Percentiles rank a stretch among this genome's conserved stretches.
phyloP scores from a whole-genome alignment of 176 grass and related monocot species.

The Eragrostis nindensis region DNA sequence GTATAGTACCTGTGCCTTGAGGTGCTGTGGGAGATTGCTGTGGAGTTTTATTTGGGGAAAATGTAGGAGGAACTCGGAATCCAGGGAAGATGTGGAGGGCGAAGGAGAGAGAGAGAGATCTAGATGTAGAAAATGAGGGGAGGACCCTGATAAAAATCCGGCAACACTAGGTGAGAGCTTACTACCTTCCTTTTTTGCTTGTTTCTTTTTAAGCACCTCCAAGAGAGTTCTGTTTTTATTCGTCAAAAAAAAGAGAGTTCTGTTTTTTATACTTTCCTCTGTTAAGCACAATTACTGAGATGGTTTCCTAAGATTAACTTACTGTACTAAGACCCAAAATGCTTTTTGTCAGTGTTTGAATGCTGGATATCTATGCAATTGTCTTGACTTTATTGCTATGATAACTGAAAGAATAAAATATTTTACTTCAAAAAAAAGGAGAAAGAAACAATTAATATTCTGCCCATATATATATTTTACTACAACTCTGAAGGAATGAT shows the following conservation, averaged over 20 bases:
- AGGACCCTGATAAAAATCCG: constrained; percentile 5
- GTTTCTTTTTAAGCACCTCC: constrained; percentile 13
- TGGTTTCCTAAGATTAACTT: not conserved
- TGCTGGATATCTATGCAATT: too few species aligned
- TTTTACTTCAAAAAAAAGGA: too few species aligned
- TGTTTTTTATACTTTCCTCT: not conserved
- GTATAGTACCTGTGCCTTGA: not conserved
- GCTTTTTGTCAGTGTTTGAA: too few species aligned
- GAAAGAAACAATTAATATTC: too few species aligned
- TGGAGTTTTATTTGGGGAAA: not conserved
- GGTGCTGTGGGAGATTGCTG: not conserved
- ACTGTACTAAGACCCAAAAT: too few species aligned
- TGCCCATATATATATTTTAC: constrained; percentile 25
- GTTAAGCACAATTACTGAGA: not conserved
- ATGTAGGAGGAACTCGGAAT: constrained; percentile 13
- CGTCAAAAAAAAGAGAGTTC: not conserved
- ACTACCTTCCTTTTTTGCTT: constrained; percentile 22
- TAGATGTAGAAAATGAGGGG: not conserved
- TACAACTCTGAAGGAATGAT: not conserved
- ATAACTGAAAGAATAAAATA: constrained; percentile 7
- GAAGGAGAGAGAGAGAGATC: not conserved
- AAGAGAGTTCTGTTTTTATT: not conserved
- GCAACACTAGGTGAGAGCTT: constrained; percentile 12
- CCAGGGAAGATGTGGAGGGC: not conserved
- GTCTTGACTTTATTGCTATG: not conserved